A percentile compares a stretch with the other conserved stretches of the same genome.
Evolutionary conservation across 1,284 basidiomycete species (phyloP).

Genomic region (Kwoniella shivajii): DNA sequence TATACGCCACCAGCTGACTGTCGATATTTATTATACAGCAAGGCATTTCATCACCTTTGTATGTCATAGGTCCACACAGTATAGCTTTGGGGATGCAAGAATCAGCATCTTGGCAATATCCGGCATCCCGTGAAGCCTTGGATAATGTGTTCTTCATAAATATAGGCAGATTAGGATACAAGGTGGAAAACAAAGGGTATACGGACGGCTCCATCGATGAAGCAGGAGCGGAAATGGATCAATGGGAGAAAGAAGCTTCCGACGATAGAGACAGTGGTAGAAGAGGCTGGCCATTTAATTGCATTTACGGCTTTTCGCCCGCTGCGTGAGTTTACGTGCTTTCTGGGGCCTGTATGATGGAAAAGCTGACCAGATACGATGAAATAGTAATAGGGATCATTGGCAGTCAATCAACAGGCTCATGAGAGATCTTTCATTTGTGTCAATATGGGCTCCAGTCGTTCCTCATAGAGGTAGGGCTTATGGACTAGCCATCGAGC

Average conservation of each 20-base stretch:
- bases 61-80: conserved; percentile 62
- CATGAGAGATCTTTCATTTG: conserved; percentile 34
- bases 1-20: background rate
- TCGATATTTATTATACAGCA: conserved; percentile 17
- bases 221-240: background rate
- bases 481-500: conserved; percentile 70
- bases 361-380: background rate
- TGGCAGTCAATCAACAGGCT: conserved; percentile 3
- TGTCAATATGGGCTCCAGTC: conserved; percentile 63
- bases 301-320: conserved; percentile 10
- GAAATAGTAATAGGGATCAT: conserved; percentile 4
- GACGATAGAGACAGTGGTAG: conserved; percentile 22
- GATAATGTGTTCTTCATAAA: conserved; percentile 46
- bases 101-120: conserved; percentile 39
- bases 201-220: background rate
- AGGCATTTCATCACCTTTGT: conserved; percentile 56
- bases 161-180: conserved; percentile 24
- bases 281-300: conserved; percentile 29
- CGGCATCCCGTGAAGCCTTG: conserved; percentile 30
- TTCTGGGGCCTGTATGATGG: background rate
- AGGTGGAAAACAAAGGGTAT: conserved; percentile 5
- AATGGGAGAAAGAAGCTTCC: conserved; percentile 10
- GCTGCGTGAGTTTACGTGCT: conserved; percentile 8
- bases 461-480: conserved; percentile 72
- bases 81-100: conserved; percentile 56